Evolutionary conservation across 169 alveolate species (phyloP).

Genomic region (Eimeria acervulina): DNA sequence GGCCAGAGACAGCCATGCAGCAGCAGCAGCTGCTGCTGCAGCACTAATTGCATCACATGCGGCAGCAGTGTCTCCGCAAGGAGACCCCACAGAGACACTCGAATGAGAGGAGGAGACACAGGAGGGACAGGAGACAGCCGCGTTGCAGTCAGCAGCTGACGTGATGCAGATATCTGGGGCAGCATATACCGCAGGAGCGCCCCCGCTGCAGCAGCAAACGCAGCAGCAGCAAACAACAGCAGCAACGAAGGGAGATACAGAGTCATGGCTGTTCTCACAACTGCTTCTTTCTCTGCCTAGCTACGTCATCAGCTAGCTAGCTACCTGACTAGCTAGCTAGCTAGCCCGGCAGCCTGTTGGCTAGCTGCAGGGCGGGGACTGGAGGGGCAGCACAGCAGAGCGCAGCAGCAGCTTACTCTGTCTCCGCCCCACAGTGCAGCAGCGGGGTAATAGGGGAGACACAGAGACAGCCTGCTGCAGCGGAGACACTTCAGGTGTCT

Average conservation of each 20-base stretch:
- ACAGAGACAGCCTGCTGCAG: conserved; percentile 9
- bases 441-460: background rate
- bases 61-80: conserved; percentile 59
- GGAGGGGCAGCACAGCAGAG: background rate
- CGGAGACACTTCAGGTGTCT: background rate
- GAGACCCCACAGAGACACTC: conserved; percentile 63
- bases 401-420: conserved; percentile 8
- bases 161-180: background rate
- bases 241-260: too few relatives aligned
- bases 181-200: conserved; percentile 9
- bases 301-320: background rate
- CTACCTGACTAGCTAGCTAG: too few relatives aligned
- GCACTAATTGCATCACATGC: conserved; percentile 34
- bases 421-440: conserved; percentile 37
- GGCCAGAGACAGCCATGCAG: background rate
- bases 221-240: background rate
- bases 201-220: conserved; percentile 33
- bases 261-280: too few relatives aligned
- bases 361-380: background rate
- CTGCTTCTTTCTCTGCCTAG: background rate
- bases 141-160: conserved; percentile 34
- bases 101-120: conserved; percentile 1
- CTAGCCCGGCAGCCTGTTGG: background rate
- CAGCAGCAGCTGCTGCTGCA: conserved; percentile 56
- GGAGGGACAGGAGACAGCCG: conserved; percentile 57